Evolutionary conservation across 345 rosid genomes (phyloP).

Genomic region (Cardamine occulta): DNA sequence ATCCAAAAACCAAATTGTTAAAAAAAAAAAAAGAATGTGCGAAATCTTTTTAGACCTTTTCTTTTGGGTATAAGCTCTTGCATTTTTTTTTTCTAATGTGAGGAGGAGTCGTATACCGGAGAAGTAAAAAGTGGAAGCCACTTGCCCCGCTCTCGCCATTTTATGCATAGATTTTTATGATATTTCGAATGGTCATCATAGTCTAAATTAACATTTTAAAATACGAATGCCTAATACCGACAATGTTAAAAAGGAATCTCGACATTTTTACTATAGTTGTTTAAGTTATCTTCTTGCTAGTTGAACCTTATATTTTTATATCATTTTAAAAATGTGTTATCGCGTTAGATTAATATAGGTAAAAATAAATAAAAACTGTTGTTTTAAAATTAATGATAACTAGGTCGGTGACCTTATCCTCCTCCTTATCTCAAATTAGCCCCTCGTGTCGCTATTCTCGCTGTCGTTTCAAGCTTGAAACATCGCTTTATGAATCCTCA

Average conservation of each 20-base stretch:
- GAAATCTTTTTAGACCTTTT: no score
- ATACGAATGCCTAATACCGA: not conserved
- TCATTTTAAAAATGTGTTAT: not conserved
- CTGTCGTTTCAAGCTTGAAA: slow-evolving; percentile 27
- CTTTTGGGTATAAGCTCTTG: not conserved
- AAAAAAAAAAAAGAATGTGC: no score
- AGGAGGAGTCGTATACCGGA: not conserved
- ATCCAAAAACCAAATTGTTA: not conserved
- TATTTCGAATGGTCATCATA: not conserved
- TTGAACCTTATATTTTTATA: not conserved
- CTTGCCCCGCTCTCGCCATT: not conserved
- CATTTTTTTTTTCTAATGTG: not conserved
- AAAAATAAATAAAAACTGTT: not conserved
- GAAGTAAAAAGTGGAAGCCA: not conserved
- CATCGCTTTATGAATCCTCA: slow-evolving; percentile 28
- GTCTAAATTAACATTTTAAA: not conserved
- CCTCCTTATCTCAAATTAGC: slow-evolving; percentile 22
- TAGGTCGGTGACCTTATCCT: slow-evolving; percentile 46
- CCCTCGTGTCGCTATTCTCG: slow-evolving; percentile 39
- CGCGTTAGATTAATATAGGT: not conserved
- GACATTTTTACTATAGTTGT: slow-evolving; percentile 21
- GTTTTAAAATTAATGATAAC: slow-evolving; percentile 1
- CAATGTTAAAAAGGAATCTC: not conserved
- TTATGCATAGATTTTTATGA: not conserved
- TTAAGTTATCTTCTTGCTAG: slow-evolving; percentile 31